Evolutionary conservation across 208 protist genomes (phyloP).

Genomic region (Leishmania guyanensis): DNA sequence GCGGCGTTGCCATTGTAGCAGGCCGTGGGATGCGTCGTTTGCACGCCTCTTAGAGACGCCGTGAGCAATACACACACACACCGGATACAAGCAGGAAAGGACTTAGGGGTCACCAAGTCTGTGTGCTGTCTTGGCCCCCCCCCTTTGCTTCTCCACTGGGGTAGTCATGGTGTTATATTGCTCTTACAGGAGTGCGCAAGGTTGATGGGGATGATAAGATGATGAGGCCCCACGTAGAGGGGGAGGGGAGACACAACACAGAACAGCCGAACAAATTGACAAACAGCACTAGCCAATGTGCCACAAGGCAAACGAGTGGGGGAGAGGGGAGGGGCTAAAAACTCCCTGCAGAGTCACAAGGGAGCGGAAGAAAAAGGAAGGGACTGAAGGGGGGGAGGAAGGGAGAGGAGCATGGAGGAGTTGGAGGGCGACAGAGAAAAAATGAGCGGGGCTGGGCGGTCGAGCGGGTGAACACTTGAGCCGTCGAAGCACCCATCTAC

Average conservation of each 20-base stretch:
- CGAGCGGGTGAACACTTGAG: background rate
- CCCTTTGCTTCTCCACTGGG: background rate
- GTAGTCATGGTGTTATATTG: background rate
- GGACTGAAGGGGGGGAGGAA: slow-evolving; percentile 4
- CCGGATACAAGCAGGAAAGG: background rate
- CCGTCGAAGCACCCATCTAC: background rate
- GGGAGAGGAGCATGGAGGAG: background rate
- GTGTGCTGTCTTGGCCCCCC: background rate
- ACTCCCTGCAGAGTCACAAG: background rate
- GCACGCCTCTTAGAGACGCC: background rate
- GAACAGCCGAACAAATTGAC: background rate
- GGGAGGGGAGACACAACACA: background rate
- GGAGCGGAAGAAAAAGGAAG: slow-evolving; percentile 19
- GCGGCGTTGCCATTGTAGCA: background rate
- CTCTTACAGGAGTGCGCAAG: background rate
- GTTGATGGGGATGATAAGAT: background rate
- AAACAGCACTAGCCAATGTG: background rate
- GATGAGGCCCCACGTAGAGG: background rate
- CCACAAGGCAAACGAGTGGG: background rate
- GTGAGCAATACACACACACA: background rate
- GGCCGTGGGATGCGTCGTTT: background rate
- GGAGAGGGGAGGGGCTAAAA: background rate
- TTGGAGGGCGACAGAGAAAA: background rate
- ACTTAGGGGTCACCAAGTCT: background rate
- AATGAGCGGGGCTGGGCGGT: too few relatives aligned